Conservation (phyloP, 225 moss, liverwort and hornwort species). For the Neckera pumila region DNA sequence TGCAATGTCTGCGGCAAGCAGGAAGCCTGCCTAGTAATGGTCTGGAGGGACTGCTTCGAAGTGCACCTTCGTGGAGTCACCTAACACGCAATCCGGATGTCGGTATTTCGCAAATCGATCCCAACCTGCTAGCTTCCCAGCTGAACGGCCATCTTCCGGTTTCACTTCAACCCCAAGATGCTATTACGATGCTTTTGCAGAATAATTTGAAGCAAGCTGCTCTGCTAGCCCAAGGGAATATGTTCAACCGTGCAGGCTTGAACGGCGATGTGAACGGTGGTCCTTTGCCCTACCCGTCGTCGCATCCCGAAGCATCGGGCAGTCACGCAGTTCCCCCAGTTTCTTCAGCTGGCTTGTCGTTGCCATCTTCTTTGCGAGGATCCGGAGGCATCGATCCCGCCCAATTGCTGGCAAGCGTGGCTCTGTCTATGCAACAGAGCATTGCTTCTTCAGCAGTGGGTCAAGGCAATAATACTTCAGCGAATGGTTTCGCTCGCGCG, state of each 20-base stretch:
- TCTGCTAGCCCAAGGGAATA: constrained; percentile 20
- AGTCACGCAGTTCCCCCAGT: constrained; percentile 7
- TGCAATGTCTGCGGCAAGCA: constrained; percentile 58
- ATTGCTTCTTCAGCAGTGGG: constrained; percentile 14
- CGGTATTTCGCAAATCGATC: background rate
- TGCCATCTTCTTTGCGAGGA: constrained; percentile 22
- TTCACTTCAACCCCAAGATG: constrained; percentile 4
- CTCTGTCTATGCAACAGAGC: constrained; percentile 24
- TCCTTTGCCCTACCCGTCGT: constrained; percentile 3
- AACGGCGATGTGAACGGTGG: background rate
- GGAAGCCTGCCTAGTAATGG: constrained; percentile 1
- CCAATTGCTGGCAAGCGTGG: constrained; percentile 38
- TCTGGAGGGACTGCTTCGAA: constrained; percentile 12
- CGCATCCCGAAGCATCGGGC: constrained; percentile 1
- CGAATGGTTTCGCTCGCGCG: constrained; percentile 14
- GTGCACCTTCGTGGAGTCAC: constrained; percentile 33
- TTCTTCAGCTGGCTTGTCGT: constrained; percentile 5
- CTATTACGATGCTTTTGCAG: constrained; percentile 28
- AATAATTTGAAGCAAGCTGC: constrained; percentile 41
- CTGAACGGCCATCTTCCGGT: constrained; percentile 6
- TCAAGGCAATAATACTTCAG: constrained; percentile 7
- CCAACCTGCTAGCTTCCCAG: background rate
- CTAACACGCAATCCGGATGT: constrained; percentile 13
- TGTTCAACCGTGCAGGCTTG: background rate
- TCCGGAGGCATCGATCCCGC: constrained; percentile 16